These are phyloP conservation scores for Nicotiana obtusifolia DNA, from an alignment of 257 asterid genomes.

Conservation along the genomic window DNA sequence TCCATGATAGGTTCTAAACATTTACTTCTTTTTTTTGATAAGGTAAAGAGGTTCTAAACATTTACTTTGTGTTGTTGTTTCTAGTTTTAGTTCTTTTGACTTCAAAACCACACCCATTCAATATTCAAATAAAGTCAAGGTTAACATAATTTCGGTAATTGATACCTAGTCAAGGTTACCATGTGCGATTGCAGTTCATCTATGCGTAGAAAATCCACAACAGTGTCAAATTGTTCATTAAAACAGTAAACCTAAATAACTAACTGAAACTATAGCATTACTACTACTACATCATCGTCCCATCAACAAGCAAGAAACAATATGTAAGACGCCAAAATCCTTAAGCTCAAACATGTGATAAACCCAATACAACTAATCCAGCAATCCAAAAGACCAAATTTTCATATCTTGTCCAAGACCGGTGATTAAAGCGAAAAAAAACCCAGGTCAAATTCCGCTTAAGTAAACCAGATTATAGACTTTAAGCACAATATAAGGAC, in stretches of 20 bases:
- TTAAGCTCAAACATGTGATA: neutral
- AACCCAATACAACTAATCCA: neutral
- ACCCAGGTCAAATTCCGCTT: neutral
- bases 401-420: neutral
- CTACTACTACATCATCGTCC: neutral
- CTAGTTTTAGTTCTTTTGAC: neutral
- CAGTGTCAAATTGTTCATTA: neutral
- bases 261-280: neutral
- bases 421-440: neutral
- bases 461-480: neutral
- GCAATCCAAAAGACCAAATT: neutral
- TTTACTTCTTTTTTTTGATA: neutral
- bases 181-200: neutral
- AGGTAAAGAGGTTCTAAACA: neutral
- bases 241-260: neutral
- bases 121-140: neutral
- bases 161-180: neutral
- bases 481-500: neutral
- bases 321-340: neutral
- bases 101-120: neutral
- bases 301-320: neutral
- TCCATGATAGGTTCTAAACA: neutral
- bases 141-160: neutral
- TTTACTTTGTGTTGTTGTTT: neutral
- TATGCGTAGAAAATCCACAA: neutral